phyloP scores from a whole-genome alignment of 345 rosid species.

The Draba incana region DNA sequence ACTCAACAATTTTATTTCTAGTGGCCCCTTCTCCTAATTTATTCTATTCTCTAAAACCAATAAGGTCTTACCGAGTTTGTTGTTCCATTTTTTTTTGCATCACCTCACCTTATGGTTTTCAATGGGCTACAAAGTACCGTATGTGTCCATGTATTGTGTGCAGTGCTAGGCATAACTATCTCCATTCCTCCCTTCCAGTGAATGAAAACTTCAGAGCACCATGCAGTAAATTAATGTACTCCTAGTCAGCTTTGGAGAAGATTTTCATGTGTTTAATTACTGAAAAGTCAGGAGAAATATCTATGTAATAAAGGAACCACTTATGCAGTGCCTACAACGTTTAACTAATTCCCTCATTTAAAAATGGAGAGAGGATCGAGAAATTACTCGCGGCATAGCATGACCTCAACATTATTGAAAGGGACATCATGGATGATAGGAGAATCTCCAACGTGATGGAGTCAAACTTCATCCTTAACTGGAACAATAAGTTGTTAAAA shows the following conservation, averaged over 20 bases:
- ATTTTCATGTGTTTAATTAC: no score
- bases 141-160: slow-evolving; percentile 68
- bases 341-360: no score
- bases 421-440: no score
- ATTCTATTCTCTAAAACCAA: background rate
- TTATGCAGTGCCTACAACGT: no score
- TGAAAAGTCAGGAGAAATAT: no score
- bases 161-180: slow-evolving; percentile 85
- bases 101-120: slow-evolving; percentile 74
- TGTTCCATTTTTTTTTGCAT: background rate
- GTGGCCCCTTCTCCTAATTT: background rate
- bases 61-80: background rate
- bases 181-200: slow-evolving; percentile 99
- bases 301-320: no score
- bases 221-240: slow-evolving; percentile 43
- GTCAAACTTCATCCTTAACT: no score
- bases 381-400: no score
- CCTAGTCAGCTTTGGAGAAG: slow-evolving; percentile 31
- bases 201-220: slow-evolving; percentile 68
- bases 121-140: slow-evolving; percentile 57
- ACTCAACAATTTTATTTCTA: background rate
- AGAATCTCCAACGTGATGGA: no score
- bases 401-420: no score
- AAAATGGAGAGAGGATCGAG: no score
- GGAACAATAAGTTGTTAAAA: no score